These are phyloP conservation scores for Lactarius vividus DNA, from an alignment of 768 basidiomycete genomes.

Conservation along the genomic window DNA sequence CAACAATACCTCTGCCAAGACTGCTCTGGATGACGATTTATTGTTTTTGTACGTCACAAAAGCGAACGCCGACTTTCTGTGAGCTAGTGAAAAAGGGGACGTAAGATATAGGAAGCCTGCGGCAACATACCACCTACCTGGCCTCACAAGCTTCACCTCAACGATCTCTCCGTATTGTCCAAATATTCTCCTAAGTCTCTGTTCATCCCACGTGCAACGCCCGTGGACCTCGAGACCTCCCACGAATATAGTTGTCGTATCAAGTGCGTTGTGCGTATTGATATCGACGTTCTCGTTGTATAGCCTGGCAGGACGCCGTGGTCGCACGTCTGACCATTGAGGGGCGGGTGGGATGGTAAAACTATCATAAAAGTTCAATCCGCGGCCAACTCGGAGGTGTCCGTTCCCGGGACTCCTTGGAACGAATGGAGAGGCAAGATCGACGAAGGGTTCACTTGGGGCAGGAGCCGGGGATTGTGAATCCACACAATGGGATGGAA, in stretches of 20 bases:
- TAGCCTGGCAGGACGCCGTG: background rate
- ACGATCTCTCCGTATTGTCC: constrained; percentile 62
- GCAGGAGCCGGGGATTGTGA: constrained; percentile 1
- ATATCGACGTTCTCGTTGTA: constrained; percentile 18
- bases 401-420: constrained; percentile 32
- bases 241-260: constrained; percentile 71
- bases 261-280: constrained; percentile 44
- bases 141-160: constrained; percentile 61
- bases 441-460: constrained; percentile 22
- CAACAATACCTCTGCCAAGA: constrained; percentile 55
- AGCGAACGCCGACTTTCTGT: constrained; percentile 69
- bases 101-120: background rate
- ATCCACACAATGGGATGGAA: background rate
- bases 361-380: constrained; percentile 53
- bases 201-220: constrained; percentile 66
- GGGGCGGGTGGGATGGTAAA: constrained; percentile 39
- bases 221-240: constrained; percentile 70
- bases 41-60: constrained; percentile 70
- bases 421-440: constrained; percentile 29
- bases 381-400: constrained; percentile 45
- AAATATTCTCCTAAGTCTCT: constrained; percentile 57
- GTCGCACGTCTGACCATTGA: constrained; percentile 10
- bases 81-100: constrained; percentile 40
- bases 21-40: constrained; percentile 64
- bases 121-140: constrained; percentile 44